A percentile compares a stretch with the other conserved stretches of the same genome.
These are phyloP conservation scores for Psophocarpus tetragonolobus DNA, from an alignment of 306 rosid species.

Conservation along the genomic window DNA sequence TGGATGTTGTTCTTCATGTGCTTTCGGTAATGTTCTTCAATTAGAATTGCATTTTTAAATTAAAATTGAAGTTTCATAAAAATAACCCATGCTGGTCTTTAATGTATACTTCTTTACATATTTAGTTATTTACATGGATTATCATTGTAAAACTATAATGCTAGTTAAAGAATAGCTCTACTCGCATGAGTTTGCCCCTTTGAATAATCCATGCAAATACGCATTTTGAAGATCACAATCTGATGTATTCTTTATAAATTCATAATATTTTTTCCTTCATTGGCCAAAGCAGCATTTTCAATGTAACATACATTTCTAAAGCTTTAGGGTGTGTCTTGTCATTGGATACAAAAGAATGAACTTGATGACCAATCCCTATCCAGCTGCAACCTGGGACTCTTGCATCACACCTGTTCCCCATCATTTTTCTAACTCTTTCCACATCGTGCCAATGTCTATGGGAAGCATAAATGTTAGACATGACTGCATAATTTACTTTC, in stretches of 20 bases:
- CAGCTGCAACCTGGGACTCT: slow-evolving; percentile 73
- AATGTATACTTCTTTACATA: too few relatives aligned
- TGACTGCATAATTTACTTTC: slow-evolving; percentile 55
- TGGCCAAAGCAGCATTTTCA: slow-evolving; percentile 44
- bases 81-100: too few relatives aligned
- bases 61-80: too few relatives aligned
- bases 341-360: slow-evolving; percentile 58
- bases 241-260: slow-evolving; percentile 22
- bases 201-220: not conserved
- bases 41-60: too few relatives aligned
- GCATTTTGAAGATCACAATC: not conserved
- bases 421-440: slow-evolving; percentile 53
- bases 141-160: too few relatives aligned
- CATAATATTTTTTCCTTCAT: slow-evolving; percentile 46
- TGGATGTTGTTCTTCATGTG: too few relatives aligned
- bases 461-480: slow-evolving; percentile 69
- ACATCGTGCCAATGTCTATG: slow-evolving; percentile 65
- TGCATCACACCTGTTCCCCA: slow-evolving; percentile 41
- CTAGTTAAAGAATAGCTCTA: too few relatives aligned
- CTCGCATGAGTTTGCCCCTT: not conserved
- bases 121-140: too few relatives aligned
- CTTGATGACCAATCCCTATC: slow-evolving; percentile 56
- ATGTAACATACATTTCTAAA: slow-evolving; percentile 40
- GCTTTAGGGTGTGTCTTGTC: slow-evolving; percentile 53
- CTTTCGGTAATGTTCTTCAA: too few relatives aligned